These are phyloP conservation scores for Euptelea pleiosperma DNA, from an alignment of 164 flowering plant species.

Conservation along the genomic window DNA sequence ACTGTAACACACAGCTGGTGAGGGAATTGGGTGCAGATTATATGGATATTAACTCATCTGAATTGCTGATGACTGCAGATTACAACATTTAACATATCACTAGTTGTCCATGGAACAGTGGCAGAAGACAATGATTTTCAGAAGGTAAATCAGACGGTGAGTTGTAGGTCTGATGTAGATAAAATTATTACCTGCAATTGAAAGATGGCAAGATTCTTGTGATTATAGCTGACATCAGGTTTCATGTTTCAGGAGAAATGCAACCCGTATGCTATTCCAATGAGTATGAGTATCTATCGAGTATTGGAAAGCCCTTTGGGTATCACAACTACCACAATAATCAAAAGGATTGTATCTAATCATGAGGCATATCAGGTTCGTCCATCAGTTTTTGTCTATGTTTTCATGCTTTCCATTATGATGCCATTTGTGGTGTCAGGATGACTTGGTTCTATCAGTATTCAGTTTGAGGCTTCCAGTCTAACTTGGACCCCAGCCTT, in stretches of 20 bases:
- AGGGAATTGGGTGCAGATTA: too few relatives aligned
- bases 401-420: not conserved
- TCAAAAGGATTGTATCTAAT: conserved; percentile 84
- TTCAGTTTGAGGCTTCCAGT: not conserved
- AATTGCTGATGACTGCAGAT: conserved; percentile 46
- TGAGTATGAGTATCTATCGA: conserved; percentile 68
- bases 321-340: conserved; percentile 85
- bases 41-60: not conserved
- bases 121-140: conserved; percentile 75
- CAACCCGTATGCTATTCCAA: conserved; percentile 80
- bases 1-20: too few relatives aligned
- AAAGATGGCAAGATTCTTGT: conserved; percentile 9
- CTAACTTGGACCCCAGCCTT: not conserved
- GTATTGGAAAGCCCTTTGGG: conserved; percentile 81
- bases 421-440: not conserved
- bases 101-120: conserved; percentile 91
- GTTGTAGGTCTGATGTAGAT: not conserved
- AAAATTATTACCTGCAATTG: not conserved
- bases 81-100: conserved; percentile 86
- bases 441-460: not conserved
- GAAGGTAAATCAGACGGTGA: conserved; percentile 41
- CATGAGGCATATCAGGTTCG: conserved; percentile 92
- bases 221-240: conserved; percentile 1
- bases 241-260: conserved; percentile 45
- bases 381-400: not conserved